Conservation (phyloP, 352 stramenopile genomes). For the Globisporangium yorkense region DNA sequence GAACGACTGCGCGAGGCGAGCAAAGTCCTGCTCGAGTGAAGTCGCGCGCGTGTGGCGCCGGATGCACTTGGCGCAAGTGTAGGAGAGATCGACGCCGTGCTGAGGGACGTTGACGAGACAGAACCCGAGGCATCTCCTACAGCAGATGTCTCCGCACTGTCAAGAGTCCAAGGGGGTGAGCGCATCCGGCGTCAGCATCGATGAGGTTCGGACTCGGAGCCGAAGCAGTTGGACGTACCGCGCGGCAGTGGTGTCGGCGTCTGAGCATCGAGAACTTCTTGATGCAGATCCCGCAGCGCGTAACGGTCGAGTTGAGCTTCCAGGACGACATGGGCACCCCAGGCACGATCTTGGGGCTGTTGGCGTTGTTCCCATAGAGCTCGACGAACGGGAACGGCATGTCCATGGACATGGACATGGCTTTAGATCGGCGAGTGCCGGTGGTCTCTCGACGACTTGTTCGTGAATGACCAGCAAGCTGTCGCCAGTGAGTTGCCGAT, state of each 20-base stretch:
- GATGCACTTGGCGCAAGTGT: slow-evolving; percentile 59
- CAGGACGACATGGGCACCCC: slow-evolving; percentile 46
- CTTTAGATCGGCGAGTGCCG: too few relatives aligned
- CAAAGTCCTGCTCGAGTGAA: slow-evolving; percentile 40
- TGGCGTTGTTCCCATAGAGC: slow-evolving; percentile 25
- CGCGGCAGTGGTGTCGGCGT: slow-evolving; percentile 64
- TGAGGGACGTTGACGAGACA: slow-evolving; percentile 62
- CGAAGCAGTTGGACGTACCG: slow-evolving; percentile 24
- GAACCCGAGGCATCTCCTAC: slow-evolving; percentile 56
- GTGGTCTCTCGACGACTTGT: too few relatives aligned
- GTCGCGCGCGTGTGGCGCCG: slow-evolving; percentile 41
- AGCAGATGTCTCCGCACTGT: slow-evolving; percentile 75
- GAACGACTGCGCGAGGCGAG: slow-evolving; percentile 30
- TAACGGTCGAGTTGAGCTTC: slow-evolving; percentile 40
- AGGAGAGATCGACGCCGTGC: slow-evolving; percentile 55
- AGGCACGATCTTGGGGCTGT: slow-evolving; percentile 30
- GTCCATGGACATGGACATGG: slow-evolving; percentile 20
- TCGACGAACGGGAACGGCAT: slow-evolving; percentile 41
- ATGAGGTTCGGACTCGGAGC: too few relatives aligned
- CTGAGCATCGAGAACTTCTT: slow-evolving; percentile 63
- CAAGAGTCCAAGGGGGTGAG: slow-evolving; percentile 18
- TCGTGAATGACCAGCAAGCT: too few relatives aligned
- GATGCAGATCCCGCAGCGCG: slow-evolving; percentile 53
- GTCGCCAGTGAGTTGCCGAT: too few relatives aligned
- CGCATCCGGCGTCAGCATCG: too few relatives aligned